Base-by-base conservation (phyloP, 805 yeast species). In the Wickerhamiella sergipiensis region DNA sequence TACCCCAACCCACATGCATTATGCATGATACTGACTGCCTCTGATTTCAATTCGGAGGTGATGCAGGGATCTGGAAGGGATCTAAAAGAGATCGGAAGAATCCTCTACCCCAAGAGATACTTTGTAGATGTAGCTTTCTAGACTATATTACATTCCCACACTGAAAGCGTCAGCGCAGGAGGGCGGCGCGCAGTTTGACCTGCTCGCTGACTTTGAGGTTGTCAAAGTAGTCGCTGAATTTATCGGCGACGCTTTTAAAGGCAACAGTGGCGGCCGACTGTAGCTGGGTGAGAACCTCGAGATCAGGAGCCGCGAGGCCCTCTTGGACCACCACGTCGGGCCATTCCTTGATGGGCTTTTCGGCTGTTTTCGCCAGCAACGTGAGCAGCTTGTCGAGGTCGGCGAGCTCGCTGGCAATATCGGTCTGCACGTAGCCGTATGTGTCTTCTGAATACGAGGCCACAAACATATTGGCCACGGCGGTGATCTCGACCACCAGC, bases 391-490 rank as follows among this genome's bases (percentile, higher is more conserved):
- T 48, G 38, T 66, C 62, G 29, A 64, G 53, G 5, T 47, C 50
- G 19, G 52, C 57, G 45, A 70, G 55, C 12, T 62, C 59, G 10
- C 55, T 54, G 6, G 69, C 67, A 43, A 70, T 65, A 21, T 69
- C 69, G n/a, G 59, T 55, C 56, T 71, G 74, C 12, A 71, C 74
- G 12, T 61, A 65, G 17, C 74, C 74, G 49, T 57, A 60, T 9
- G 59, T 53, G 53, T 70, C 74, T 47, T 70, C 74, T 6, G 57
- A 55, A 13, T 62, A 49, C 1, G 73, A 68, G 26, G 55, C 56
- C 36, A 57, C 58, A 2, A 67, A 62, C 18, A 70, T 53, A 5
- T 56, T 52, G 8, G 68, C 55, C 17, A 71, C 51, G 1, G 67
- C 61, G 26, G 54, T 46, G n/a, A 67, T 51, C 6, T 71, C 67